Conservation (phyloP, 169 alveolate genomes). For the Eimeria falciformis region DNA sequence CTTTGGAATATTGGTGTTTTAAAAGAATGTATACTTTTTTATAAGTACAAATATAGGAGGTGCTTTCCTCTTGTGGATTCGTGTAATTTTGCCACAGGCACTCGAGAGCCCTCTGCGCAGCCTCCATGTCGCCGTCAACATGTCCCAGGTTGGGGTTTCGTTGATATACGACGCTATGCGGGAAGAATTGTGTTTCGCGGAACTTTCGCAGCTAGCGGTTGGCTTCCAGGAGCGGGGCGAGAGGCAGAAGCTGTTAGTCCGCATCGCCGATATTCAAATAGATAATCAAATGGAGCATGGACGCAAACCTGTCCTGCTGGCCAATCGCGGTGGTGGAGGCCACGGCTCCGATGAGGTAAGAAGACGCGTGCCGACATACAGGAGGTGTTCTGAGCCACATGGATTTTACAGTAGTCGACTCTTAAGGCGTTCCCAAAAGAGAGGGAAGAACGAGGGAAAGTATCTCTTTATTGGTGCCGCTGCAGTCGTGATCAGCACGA, state of each 20-base stretch:
- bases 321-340: slow-evolving; percentile 72
- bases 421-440: too few relatives aligned
- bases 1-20: too few relatives aligned
- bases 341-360: slow-evolving; percentile 37
- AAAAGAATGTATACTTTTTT: too few relatives aligned
- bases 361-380: not conserved
- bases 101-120: slow-evolving; percentile 67
- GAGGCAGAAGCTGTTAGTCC: slow-evolving; percentile 85
- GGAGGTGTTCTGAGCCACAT: too few relatives aligned
- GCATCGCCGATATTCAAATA: slow-evolving; percentile 87
- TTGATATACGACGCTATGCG: slow-evolving; percentile 86
- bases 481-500: not conserved
- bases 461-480: not conserved
- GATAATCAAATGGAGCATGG: slow-evolving; percentile 86
- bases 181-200: slow-evolving; percentile 89
- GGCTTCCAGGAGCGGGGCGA: slow-evolving; percentile 87
- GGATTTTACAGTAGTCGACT: too few relatives aligned
- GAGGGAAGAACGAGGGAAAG: too few relatives aligned
- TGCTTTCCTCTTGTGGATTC: too few relatives aligned
- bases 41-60: too few relatives aligned
- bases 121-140: slow-evolving; percentile 56
- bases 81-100: not conserved
- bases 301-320: slow-evolving; percentile 72
- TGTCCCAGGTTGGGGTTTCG: slow-evolving; percentile 86
- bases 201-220: slow-evolving; percentile 85